Evolutionary conservation across 441 rosid species (phyloP).

Genomic region (Rhodomyrtus psidioides): DNA sequence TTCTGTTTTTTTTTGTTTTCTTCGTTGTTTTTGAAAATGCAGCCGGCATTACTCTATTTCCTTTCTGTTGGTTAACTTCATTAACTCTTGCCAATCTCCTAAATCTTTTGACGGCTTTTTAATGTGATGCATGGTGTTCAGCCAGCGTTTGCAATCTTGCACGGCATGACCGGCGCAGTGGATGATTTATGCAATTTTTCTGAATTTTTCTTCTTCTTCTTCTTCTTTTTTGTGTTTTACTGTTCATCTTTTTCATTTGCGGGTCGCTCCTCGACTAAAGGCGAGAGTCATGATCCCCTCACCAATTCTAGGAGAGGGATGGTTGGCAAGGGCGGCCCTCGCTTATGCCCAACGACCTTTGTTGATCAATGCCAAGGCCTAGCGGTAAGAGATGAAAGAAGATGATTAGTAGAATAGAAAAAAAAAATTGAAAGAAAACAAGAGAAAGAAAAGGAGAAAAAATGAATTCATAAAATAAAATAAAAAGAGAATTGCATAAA

Average conservation of each 20-base stretch:
- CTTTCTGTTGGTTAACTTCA: neutral
- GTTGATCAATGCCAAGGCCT: rapidly evolving
- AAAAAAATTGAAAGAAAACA: neutral
- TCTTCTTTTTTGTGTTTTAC: neutral
- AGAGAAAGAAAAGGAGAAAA: neutral
- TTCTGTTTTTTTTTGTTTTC: neutral
- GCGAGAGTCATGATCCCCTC: rapidly evolving
- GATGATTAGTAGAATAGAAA: neutral
- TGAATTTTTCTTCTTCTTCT: neutral
- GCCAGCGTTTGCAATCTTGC: too few relatives aligned
- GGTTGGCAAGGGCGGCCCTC: neutral
- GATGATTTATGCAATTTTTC: neutral
- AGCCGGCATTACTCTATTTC: neutral
- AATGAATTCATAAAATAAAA: too few relatives aligned
- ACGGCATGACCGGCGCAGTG: too few relatives aligned
- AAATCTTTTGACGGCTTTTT: neutral
- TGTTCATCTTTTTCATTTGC: neutral
- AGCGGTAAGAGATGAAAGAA: neutral
- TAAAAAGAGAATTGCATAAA: neutral
- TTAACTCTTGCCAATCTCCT: neutral
- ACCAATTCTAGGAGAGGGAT: neutral
- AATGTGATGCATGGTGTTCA: too few relatives aligned
- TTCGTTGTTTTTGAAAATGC: neutral
- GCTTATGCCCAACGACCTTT: rapidly evolving
- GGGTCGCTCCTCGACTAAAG: rapidly evolving